Evolutionary conservation across 768 basidiomycete species (phyloP).

Genomic region (Rhizopogon roseolus): DNA sequence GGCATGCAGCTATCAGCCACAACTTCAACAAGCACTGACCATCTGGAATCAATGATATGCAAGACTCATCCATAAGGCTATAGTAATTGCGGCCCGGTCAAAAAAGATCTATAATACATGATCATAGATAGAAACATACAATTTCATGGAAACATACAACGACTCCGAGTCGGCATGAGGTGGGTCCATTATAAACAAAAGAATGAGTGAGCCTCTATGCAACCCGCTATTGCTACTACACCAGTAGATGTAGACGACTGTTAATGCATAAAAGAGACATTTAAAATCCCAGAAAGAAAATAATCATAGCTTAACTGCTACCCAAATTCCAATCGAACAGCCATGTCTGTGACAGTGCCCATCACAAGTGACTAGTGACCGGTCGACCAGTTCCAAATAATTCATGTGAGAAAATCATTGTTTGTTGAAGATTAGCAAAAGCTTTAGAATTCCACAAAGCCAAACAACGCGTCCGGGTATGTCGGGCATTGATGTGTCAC

Average conservation of each 20-base stretch:
- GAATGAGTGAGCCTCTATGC: conserved; percentile 53
- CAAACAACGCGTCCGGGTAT: conserved; percentile 23
- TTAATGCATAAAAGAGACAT: conserved; percentile 67
- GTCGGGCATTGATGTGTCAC: neutral
- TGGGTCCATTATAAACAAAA: conserved; percentile 85
- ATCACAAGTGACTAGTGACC: conserved; percentile 35
- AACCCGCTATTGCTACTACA: conserved; percentile 60
- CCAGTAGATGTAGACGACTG: conserved; percentile 57
- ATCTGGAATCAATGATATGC: no score
- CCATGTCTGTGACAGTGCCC: conserved; percentile 70
- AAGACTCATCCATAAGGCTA: no score
- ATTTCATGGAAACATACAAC: neutral
- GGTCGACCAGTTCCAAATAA: neutral
- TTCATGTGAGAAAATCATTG: no score
- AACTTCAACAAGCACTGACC: no score
- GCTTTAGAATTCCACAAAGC: conserved; percentile 20
- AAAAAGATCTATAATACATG: neutral
- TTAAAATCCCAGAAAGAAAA: conserved; percentile 40
- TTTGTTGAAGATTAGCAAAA: neutral
- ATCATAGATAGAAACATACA: no score
- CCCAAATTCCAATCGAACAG: conserved; percentile 37
- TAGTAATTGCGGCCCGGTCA: no score
- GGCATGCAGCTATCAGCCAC: no score
- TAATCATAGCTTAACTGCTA: neutral
- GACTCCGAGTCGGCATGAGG: conserved; percentile 40